Conservation (phyloP, 2,329 filamentous ascomycete genomes). For the Acrocalymma vagum region DNA sequence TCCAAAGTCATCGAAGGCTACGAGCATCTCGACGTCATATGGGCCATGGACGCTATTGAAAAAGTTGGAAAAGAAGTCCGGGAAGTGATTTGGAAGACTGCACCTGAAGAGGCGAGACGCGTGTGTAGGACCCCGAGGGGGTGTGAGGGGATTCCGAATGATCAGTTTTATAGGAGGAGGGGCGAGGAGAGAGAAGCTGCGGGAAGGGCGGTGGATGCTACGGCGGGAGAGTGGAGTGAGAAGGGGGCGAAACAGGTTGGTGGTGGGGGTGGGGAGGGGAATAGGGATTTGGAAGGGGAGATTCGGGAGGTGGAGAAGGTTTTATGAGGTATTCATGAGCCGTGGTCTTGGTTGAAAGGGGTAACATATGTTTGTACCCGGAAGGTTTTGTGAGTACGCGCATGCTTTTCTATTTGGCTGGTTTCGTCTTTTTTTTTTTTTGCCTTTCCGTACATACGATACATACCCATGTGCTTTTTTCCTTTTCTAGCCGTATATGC, state of each 20-base stretch:
- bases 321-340: too few species aligned
- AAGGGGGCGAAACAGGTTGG: constrained; percentile 35
- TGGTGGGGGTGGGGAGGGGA: constrained; percentile 37
- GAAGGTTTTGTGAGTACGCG: too few species aligned
- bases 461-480: too few species aligned
- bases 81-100: constrained; percentile 85
- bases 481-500: too few species aligned
- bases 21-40: constrained; percentile 93
- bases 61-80: constrained; percentile 83
- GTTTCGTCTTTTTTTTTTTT: too few species aligned
- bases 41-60: constrained; percentile 88
- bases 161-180: constrained; percentile 32
- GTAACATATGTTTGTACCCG: too few species aligned
- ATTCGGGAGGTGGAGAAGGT: constrained; percentile 13
- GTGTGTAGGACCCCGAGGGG: constrained; percentile 71
- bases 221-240: constrained; percentile 42
- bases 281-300: constrained; percentile 21
- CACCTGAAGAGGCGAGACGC: constrained; percentile 62
- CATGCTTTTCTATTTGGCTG: too few species aligned
- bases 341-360: too few species aligned
- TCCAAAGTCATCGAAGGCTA: constrained; percentile 81
- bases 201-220: constrained; percentile 32
- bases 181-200: constrained; percentile 21
- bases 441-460: too few species aligned
- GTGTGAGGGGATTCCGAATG: constrained; percentile 59